Evolutionary conservation across 441 rosid species (phyloP).

Genomic region (Isatis lusitanica): DNA sequence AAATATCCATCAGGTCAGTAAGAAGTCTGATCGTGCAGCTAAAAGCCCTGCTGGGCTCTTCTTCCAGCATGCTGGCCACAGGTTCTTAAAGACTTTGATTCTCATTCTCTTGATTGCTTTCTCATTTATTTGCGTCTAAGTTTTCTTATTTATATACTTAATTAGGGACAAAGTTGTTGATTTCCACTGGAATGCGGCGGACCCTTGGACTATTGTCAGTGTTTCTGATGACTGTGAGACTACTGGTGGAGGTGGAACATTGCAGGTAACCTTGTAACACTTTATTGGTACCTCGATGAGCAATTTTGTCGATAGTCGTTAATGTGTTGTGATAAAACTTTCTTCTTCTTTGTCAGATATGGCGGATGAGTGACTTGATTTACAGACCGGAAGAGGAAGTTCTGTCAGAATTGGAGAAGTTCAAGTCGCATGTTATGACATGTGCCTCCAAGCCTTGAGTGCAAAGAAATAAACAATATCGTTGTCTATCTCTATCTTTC

Average conservation of each 20-base stretch:
- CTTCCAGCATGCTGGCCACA: constrained; percentile 99
- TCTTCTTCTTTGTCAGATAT: constrained; percentile 56
- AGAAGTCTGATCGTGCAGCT: constrained; percentile 58
- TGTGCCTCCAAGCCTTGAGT: constrained; percentile 64
- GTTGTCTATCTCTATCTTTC: constrained; percentile 9
- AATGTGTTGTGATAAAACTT: not conserved
- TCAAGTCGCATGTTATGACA: constrained; percentile 80
- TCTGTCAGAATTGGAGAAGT: constrained; percentile 84
- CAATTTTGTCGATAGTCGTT: not conserved
- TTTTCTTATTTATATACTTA: not conserved
- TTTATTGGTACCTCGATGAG: not conserved
- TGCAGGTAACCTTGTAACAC: constrained; percentile 60
- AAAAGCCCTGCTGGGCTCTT: constrained; percentile 86
- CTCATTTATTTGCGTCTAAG: constrained; percentile 3
- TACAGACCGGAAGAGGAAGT: constrained; percentile 97
- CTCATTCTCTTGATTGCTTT: not conserved
- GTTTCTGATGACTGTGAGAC: constrained; percentile 96
- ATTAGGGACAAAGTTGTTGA: constrained; percentile 96
- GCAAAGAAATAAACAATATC: not conserved
- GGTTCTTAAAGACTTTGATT: constrained; percentile 43
- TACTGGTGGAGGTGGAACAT: constrained; percentile 96
- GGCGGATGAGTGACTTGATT: constrained; percentile 97
- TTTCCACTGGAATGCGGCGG: constrained; percentile 89
- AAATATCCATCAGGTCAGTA: constrained; percentile 60
- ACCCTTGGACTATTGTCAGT: constrained; percentile 97